These are phyloP conservation scores for Xerocomus brunneocitrinus DNA, from an alignment of 768 basidiomycete genomes.

Conservation along the genomic window DNA sequence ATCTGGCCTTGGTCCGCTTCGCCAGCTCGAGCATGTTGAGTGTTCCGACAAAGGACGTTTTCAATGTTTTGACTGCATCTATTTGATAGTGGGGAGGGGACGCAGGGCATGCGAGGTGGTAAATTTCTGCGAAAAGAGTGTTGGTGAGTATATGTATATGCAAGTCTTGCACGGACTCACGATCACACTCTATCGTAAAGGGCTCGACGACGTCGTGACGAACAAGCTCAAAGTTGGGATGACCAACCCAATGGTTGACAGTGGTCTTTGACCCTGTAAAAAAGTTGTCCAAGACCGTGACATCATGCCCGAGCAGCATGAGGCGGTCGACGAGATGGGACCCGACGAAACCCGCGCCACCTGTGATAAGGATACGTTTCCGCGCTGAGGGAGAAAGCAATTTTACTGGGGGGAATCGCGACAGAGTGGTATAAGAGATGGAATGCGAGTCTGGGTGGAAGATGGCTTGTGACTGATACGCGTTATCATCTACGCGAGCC, in stretches of 20 bases:
- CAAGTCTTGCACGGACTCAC: constrained; percentile 39
- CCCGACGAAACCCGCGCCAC: constrained; percentile 98
- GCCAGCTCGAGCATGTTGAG: constrained; percentile 98
- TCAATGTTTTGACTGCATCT: constrained; percentile 97
- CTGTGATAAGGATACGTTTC: constrained; percentile 92
- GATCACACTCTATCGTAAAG: constrained; percentile 98
- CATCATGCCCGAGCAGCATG: constrained; percentile 97
- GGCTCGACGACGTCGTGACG: constrained; percentile 97
- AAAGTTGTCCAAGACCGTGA: constrained; percentile 97
- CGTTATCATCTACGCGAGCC: constrained; percentile 36
- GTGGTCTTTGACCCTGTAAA: constrained; percentile 99
- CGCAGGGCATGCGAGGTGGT: constrained; percentile 96
- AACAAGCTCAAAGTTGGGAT: constrained; percentile 98
- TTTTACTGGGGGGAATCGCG: constrained; percentile 90
- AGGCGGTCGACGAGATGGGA: constrained; percentile 97
- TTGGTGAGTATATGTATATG: neutral
- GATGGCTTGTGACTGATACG: constrained; percentile 81
- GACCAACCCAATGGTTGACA: constrained; percentile 92
- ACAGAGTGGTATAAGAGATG: constrained; percentile 89
- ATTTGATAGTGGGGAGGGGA: constrained; percentile 98
- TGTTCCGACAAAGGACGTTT: constrained; percentile 97
- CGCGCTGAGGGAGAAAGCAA: constrained; percentile 71
- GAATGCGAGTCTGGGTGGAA: constrained; percentile 74
- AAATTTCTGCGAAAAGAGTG: constrained; percentile 63
- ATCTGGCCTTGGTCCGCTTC: constrained; percentile 95